Percentiles rank a stretch among this genome's conserved stretches.
Conservation (phyloP, 2,329 filamentous ascomycete genomes). For the Aspergillus ustus region DNA sequence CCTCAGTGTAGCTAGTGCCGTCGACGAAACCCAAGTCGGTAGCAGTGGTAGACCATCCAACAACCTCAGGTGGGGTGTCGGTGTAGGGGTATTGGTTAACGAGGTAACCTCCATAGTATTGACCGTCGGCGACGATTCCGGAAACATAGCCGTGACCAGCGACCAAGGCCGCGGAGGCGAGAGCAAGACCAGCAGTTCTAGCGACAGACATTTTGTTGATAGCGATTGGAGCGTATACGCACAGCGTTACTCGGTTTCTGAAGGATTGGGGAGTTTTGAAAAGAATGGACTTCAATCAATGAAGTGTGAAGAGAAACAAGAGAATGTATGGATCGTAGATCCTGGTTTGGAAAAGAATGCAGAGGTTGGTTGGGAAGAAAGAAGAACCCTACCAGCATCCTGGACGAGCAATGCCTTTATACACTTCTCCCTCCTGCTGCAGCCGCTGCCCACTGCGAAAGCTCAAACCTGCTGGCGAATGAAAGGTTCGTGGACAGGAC, state of each 20-base stretch:
- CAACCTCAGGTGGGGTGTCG: constrained; percentile 45
- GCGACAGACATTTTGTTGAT: constrained; percentile 37
- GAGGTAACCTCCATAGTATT: constrained; percentile 48
- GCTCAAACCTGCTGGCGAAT: constrained; percentile 22
- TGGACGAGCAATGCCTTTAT: constrained; percentile 20
- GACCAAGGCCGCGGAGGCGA: constrained; percentile 42
- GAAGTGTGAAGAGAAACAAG: constrained; percentile 35
- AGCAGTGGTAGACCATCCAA: constrained; percentile 60
- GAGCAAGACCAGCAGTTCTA: constrained; percentile 38
- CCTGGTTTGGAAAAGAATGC: constrained; percentile 35
- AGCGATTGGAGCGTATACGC: constrained; percentile 29
- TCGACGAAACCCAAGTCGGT: constrained; percentile 61
- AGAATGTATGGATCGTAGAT: constrained; percentile 36
- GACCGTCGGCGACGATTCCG: constrained; percentile 41
- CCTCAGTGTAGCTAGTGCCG: constrained; percentile 49
- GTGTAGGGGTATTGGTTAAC: constrained; percentile 41
- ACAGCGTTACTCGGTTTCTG: constrained; percentile 34
- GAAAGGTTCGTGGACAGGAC: constrained; percentile 22
- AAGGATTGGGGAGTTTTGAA: constrained; percentile 34
- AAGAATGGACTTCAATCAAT: constrained; percentile 42
- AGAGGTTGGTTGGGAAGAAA: constrained; percentile 29
- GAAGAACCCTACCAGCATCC: constrained; percentile 7
- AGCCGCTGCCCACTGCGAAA: constrained; percentile 1
- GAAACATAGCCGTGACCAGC: constrained; percentile 46
- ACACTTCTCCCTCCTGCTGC: constrained; percentile 4